These are phyloP conservation scores for Auricularia auricula-judae DNA, from an alignment of 768 basidiomycete species.

Conservation along the genomic window DNA sequence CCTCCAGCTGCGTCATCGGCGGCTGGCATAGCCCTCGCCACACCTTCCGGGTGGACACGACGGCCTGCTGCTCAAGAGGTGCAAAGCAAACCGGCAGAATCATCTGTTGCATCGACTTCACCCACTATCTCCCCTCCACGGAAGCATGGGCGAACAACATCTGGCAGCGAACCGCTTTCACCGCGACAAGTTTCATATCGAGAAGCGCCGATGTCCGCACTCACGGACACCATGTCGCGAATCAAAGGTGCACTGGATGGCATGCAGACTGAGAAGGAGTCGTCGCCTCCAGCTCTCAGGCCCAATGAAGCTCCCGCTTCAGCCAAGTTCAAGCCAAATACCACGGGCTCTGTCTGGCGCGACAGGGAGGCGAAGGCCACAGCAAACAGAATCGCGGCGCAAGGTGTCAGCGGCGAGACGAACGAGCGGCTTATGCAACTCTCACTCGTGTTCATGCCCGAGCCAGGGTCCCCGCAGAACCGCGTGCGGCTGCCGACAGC, in stretches of 20 bases:
- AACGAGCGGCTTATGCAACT: not conserved
- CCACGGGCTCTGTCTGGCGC: not conserved
- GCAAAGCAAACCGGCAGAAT: not conserved
- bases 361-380: not conserved
- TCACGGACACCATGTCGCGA: slow-evolving; percentile 76
- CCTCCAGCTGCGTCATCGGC: not conserved
- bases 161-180: slow-evolving; percentile 50
- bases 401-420: not conserved
- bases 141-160: slow-evolving; percentile 27
- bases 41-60: not conserved
- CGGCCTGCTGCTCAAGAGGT: slow-evolving; percentile 4
- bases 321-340: not conserved
- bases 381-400: not conserved
- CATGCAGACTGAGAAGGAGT: slow-evolving; percentile 3
- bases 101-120: not conserved
- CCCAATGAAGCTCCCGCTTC: not conserved
- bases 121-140: slow-evolving; percentile 13
- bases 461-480: not conserved
- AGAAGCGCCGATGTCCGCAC: slow-evolving; percentile 54
- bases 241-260: slow-evolving; percentile 61
- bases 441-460: not conserved
- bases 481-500: not conserved
- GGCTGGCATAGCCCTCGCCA: not conserved
- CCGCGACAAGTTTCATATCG: slow-evolving; percentile 31
- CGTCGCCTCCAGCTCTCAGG: not conserved